Percentiles rank a stretch among this genome's conserved stretches.
These are phyloP conservation scores for Cicer judaicum DNA, from an alignment of 306 rosid species.

Conservation along the genomic window DNA sequence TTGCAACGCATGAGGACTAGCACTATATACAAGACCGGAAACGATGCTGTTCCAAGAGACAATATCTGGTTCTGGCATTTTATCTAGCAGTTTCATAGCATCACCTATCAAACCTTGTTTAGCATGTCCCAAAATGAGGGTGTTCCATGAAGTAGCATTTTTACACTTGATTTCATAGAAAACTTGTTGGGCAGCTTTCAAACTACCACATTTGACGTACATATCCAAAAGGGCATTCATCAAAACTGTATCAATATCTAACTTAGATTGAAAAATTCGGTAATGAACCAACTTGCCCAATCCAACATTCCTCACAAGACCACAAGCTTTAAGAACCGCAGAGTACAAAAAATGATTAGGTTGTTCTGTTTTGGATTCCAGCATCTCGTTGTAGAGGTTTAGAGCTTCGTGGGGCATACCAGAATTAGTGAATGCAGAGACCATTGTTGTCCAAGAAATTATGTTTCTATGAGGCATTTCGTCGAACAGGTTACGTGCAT, in stretches of 20 bases:
- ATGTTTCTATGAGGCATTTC: slow-evolving; percentile 70
- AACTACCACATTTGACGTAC: slow-evolving; percentile 82
- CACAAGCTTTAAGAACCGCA: slow-evolving; percentile 83
- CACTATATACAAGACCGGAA: slow-evolving; percentile 69
- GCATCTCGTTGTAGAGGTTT: slow-evolving; percentile 55
- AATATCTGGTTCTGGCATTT: slow-evolving; percentile 67
- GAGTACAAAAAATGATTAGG: slow-evolving; percentile 81
- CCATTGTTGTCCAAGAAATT: slow-evolving; percentile 81
- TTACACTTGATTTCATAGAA: slow-evolving; percentile 53
- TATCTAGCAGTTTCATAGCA: slow-evolving; percentile 64
- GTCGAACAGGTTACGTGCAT: slow-evolving; percentile 70
- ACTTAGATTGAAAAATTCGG: slow-evolving; percentile 45
- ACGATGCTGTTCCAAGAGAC: slow-evolving; percentile 83
- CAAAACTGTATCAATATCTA: slow-evolving; percentile 71
- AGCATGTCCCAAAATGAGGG: slow-evolving; percentile 63
- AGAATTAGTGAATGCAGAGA: slow-evolving; percentile 62
- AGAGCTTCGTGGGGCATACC: slow-evolving; percentile 70
- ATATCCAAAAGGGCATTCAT: slow-evolving; percentile 89
- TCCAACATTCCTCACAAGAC: slow-evolving; percentile 55
- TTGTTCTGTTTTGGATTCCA: slow-evolving; percentile 51
- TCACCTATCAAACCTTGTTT: slow-evolving; percentile 65
- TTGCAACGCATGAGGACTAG: slow-evolving; percentile 53
- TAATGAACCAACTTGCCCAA: slow-evolving; percentile 65
- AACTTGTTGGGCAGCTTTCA: slow-evolving; percentile 65
- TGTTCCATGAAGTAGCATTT: slow-evolving; percentile 69